Evolutionary conservation across 139 green algal species (phyloP), one percentile per base, ranked within the genome.

Genomic region (Chlorella sorokiniana): DNA sequence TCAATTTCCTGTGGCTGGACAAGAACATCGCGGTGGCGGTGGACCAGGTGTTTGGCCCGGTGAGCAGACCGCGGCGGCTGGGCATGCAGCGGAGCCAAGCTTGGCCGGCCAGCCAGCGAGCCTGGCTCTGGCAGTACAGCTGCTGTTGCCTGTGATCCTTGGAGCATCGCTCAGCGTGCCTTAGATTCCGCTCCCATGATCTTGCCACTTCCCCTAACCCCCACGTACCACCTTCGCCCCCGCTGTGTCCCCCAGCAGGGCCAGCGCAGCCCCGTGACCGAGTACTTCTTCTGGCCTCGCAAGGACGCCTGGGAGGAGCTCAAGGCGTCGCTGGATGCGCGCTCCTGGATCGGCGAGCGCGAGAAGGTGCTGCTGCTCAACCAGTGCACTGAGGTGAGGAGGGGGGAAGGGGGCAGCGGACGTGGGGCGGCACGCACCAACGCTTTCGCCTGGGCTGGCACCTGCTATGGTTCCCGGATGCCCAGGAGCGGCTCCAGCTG

Each of bases 241-340:
- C 64, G 11, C 25, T 71, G 8, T n/a, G 16, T 9, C 35, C 16
- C 29, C 37, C 64, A 48, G 78, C 79, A 84, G 79, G 91, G 86
- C 22, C 86, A 93, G 83, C 86, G 87, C 44, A 90, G 81, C 69
- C 95, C 95, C 11, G 85, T 98, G 33, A 98, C 95, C 22, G 93
- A 97, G 85, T 98, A 95, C 89, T 98, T 95, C 85, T 92, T 98
- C 83, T 98, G 95, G 94, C 95, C 95, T 0, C 86, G 91, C 35
- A 93, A 94, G 79, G 95, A 98, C 75, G 95, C 95, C 16, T 98
- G 95, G 95, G 95, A 98, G 81, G 89, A 98, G 83, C 85, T 98
- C 40, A 94, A 93, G 82, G 54, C 83, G 27, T 59, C 88, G 9
- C 84, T 98, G 75, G 95, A 98, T 83, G 33, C 52, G 8, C 89